Conservation (phyloP, 169 alveolate genomes). For the Plasmodium chabaudi region DNA sequence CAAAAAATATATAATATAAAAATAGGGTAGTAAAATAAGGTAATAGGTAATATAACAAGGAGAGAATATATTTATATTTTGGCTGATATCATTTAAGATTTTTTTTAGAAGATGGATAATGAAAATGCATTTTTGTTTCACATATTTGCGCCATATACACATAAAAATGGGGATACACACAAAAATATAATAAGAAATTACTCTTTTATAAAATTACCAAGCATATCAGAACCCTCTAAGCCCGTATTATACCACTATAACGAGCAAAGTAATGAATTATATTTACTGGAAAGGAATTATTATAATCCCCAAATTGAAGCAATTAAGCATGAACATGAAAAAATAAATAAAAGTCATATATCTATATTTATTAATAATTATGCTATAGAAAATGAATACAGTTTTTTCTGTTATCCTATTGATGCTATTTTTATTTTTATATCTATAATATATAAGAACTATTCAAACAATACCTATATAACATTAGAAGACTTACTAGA, state of each 20-base stretch:
- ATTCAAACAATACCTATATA: slow-evolving; percentile 21
- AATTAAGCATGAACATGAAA: slow-evolving; percentile 37
- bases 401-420: slow-evolving; percentile 68
- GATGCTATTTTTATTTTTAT: slow-evolving; percentile 60
- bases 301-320: slow-evolving; percentile 64
- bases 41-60: background rate
- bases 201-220: slow-evolving; percentile 60
- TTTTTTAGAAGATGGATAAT: background rate
- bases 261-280: slow-evolving; percentile 36
- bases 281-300: slow-evolving; percentile 57
- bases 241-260: slow-evolving; percentile 36
- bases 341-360: slow-evolving; percentile 64
- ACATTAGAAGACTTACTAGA: slow-evolving; percentile 59
- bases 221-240: slow-evolving; percentile 65
- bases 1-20: background rate
- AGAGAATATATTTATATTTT: background rate
- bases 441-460: slow-evolving; percentile 50
- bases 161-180: background rate
- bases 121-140: slow-evolving; percentile 66
- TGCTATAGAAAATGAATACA: slow-evolving; percentile 42
- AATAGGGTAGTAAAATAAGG: no score
- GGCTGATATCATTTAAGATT: no score
- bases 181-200: slow-evolving; percentile 21
- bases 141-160: slow-evolving; percentile 13
- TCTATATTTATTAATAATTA: slow-evolving; percentile 71